Percentiles rank a stretch among this genome's conserved stretches.
phyloP scores from a whole-genome alignment of 2,329 filamentous ascomycete species.

The Colletotrichum sp. region DNA sequence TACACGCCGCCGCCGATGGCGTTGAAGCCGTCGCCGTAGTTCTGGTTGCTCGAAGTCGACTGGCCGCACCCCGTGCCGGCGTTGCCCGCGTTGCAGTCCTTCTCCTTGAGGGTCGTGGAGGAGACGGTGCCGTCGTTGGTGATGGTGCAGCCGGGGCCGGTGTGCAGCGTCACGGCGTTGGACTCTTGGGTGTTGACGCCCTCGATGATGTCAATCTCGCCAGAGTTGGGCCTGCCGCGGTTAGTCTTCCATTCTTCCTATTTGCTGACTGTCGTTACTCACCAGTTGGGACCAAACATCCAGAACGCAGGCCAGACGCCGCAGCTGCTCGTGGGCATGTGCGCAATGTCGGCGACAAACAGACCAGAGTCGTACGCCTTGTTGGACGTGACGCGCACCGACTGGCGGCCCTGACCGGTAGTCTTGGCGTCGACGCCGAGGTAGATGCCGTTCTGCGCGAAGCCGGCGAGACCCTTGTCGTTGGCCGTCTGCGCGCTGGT shows the following conservation, averaged over 20 bases:
- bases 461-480: slow-evolving; percentile 61
- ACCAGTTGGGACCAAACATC: slow-evolving; percentile 71
- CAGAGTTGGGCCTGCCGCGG: slow-evolving; percentile 53
- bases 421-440: slow-evolving; percentile 73
- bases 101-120: slow-evolving; percentile 48
- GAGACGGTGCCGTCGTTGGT: slow-evolving; percentile 50
- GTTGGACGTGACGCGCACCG: slow-evolving; percentile 72
- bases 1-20: slow-evolving; percentile 71
- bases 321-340: slow-evolving; percentile 77
- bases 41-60: slow-evolving; percentile 51
- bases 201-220: slow-evolving; percentile 84
- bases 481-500: slow-evolving; percentile 64
- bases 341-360: slow-evolving; percentile 74
- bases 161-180: slow-evolving; percentile 73
- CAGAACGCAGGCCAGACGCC: slow-evolving; percentile 81
- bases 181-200: slow-evolving; percentile 69
- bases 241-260: neutral
- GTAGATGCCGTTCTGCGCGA: slow-evolving; percentile 61
- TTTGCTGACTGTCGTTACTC: neutral
- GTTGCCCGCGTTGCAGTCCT: slow-evolving; percentile 62
- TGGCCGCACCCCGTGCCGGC: slow-evolving; percentile 67
- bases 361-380: slow-evolving; percentile 72
- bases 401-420: slow-evolving; percentile 66
- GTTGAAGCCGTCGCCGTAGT: slow-evolving; percentile 77
- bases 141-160: slow-evolving; percentile 64